Evolutionary conservation across 2,329 filamentous ascomycete species (phyloP).

Genomic region (Arthrobotrys pseudoclavata): DNA sequence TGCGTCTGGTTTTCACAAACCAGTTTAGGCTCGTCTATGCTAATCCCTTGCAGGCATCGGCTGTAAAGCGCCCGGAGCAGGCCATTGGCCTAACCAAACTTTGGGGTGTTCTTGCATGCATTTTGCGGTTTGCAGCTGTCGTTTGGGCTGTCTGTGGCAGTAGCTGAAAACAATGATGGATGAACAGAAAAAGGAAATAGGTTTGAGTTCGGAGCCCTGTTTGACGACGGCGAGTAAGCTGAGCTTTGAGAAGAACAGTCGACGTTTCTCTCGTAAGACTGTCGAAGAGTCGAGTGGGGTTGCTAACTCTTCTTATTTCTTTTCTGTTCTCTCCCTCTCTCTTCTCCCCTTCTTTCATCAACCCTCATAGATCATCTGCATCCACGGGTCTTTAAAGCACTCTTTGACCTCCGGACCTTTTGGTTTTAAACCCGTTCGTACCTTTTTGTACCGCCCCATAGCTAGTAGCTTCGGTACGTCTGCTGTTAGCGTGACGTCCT

Average conservation of each 20-base stretch:
- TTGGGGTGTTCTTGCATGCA: slow-evolving; percentile 12
- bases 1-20: slow-evolving; percentile 9
- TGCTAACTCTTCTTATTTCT: slow-evolving; percentile 3
- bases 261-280: background rate
- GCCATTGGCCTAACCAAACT: slow-evolving; percentile 39
- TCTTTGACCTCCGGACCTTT: slow-evolving; percentile 23
- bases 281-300: slow-evolving; percentile 19
- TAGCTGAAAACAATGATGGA: slow-evolving; percentile 20
- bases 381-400: slow-evolving; percentile 9
- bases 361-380: slow-evolving; percentile 1
- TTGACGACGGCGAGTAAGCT: slow-evolving; percentile 28
- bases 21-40: slow-evolving; percentile 35
- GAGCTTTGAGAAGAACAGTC: background rate
- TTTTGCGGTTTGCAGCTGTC: slow-evolving; percentile 13
- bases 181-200: slow-evolving; percentile 5
- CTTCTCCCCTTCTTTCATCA: slow-evolving; percentile 4
- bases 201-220: slow-evolving; percentile 4
- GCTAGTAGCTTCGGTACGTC: slow-evolving; percentile 20
- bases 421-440: background rate
- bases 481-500: slow-evolving; percentile 40
- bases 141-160: background rate
- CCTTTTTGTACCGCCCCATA: slow-evolving; percentile 4
- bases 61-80: slow-evolving; percentile 46
- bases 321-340: background rate
- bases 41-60: slow-evolving; percentile 56